Evolutionary conservation across 2,329 filamentous ascomycete genomes (phyloP).

Genomic region (Hymenoscyphus scutula): DNA sequence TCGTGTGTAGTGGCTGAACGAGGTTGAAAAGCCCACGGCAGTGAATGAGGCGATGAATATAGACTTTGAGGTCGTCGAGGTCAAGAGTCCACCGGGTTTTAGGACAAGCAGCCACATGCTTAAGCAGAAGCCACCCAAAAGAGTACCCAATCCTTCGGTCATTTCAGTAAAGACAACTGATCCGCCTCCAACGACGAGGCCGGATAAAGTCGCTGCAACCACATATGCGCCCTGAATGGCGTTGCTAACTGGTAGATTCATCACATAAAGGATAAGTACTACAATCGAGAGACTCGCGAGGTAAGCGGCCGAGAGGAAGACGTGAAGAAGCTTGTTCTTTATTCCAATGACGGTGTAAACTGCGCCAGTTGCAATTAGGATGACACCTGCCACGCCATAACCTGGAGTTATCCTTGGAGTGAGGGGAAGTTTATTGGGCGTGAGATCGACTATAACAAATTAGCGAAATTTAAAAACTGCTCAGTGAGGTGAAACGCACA

Average conservation of each 20-base stretch:
- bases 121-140: slow-evolving; percentile 37
- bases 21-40: slow-evolving; percentile 65
- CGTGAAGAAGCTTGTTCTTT: slow-evolving; percentile 75
- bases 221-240: slow-evolving; percentile 84
- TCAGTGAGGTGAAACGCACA: slow-evolving; percentile 20
- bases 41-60: slow-evolving; percentile 76
- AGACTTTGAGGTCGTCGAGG: slow-evolving; percentile 58
- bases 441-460: slow-evolving; percentile 30
- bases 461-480: slow-evolving; percentile 12
- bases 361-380: slow-evolving; percentile 72
- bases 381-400: slow-evolving; percentile 72
- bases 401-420: slow-evolving; percentile 75
- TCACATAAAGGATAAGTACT: slow-evolving; percentile 84
- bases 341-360: slow-evolving; percentile 76
- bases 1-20: slow-evolving; percentile 75
- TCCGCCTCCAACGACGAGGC: slow-evolving; percentile 68
- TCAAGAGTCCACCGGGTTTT: slow-evolving; percentile 71
- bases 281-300: slow-evolving; percentile 70
- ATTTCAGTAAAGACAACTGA: slow-evolving; percentile 80
- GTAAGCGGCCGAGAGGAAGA: slow-evolving; percentile 76
- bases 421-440: slow-evolving; percentile 62
- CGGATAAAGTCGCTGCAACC: slow-evolving; percentile 71
- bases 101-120: slow-evolving; percentile 77
- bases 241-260: slow-evolving; percentile 71
- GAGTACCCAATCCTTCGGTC: slow-evolving; percentile 71